Conservation (phyloP, 306 rosid species). For the Parietaria judaica region DNA sequence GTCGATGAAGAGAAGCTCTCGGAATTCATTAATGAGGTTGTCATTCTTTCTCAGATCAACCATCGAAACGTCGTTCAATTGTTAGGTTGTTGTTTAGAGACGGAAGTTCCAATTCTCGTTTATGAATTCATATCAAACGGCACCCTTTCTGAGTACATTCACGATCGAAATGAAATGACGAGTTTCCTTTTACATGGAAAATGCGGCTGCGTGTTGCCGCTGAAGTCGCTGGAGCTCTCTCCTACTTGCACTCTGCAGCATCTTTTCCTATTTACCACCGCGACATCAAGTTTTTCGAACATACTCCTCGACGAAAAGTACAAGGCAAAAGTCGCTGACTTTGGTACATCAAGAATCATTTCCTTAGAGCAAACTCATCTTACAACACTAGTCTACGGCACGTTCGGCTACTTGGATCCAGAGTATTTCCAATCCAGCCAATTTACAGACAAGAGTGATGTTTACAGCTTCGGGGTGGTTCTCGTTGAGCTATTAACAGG, state of each 20-base stretch:
- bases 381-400: constrained; percentile 18
- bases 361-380: constrained; percentile 21
- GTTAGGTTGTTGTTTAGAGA: background rate
- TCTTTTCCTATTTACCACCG: constrained; percentile 18
- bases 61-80: constrained; percentile 9
- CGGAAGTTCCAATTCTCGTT: background rate
- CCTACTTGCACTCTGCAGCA: constrained; percentile 19
- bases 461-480: constrained; percentile 18
- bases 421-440: constrained; percentile 20
- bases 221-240: constrained; percentile 20
- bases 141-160: constrained; percentile 15
- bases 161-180: background rate
- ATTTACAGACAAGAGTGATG: constrained; percentile 9
- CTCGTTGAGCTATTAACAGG: constrained; percentile 16
- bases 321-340: constrained; percentile 23
- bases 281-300: constrained; percentile 21
- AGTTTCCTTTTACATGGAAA: constrained; percentile 22
- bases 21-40: constrained; percentile 17
- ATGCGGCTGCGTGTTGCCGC: constrained; percentile 11
- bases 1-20: constrained; percentile 1
- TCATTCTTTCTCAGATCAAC: constrained; percentile 22
- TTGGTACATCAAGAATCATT: constrained; percentile 24
- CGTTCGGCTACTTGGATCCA: constrained; percentile 21
- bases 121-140: constrained; percentile 17
- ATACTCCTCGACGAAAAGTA: constrained; percentile 19